These are phyloP conservation scores for Stachybotrys chlorohalonatus DNA, from an alignment of 2,329 filamentous ascomycete species.

Conservation along the genomic window DNA sequence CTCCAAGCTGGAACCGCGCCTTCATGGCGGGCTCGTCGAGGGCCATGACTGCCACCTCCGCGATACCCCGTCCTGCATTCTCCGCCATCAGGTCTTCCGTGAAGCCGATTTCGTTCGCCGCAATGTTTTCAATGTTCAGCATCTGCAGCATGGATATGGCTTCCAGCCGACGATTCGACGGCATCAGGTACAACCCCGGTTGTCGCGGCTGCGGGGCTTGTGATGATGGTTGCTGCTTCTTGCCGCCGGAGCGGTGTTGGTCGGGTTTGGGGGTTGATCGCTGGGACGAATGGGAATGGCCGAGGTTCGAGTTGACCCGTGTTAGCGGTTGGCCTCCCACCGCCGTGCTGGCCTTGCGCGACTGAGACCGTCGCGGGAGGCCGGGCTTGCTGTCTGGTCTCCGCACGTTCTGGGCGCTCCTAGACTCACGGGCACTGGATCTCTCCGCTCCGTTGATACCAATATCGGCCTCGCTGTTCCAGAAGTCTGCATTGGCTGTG, in stretches of 20 bases:
- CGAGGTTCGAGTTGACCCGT: constrained; percentile 39
- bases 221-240: constrained; percentile 15
- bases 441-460: constrained; percentile 37
- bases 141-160: constrained; percentile 70
- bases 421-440: constrained; percentile 38
- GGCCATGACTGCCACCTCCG: constrained; percentile 68
- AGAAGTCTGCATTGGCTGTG: constrained; percentile 44
- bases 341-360: constrained; percentile 44
- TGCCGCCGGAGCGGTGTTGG: constrained; percentile 21
- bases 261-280: constrained; percentile 19
- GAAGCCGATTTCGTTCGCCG: constrained; percentile 76
- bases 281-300: constrained; percentile 21
- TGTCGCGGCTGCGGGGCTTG: constrained; percentile 25
- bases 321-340: constrained; percentile 30
- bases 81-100: constrained; percentile 87
- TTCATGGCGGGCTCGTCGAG: constrained; percentile 54
- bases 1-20: constrained; percentile 38
- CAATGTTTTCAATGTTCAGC: constrained; percentile 86
- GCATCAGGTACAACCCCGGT: constrained; percentile 43
- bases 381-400: constrained; percentile 45
- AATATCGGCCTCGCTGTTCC: constrained; percentile 70
- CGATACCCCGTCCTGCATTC: constrained; percentile 81
- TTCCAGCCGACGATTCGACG: constrained; percentile 49
- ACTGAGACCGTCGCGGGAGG: constrained; percentile 40
- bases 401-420: constrained; percentile 39